phyloP scores from a whole-genome alignment of 2,329 filamentous ascomycete genomes.

The Neodidymelliopsis sp. region DNA sequence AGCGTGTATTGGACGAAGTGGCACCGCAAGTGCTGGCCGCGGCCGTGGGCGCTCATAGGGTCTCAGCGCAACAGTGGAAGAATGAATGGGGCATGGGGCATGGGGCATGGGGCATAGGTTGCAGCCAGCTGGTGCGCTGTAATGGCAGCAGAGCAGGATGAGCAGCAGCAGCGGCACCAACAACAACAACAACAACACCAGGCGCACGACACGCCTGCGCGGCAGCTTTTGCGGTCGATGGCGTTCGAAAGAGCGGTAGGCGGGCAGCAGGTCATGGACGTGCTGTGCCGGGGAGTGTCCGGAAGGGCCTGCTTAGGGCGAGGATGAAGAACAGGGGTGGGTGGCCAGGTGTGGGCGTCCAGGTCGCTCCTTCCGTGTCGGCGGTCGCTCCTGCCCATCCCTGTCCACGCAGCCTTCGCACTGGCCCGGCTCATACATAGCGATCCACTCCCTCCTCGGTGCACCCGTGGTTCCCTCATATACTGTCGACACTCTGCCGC shows the following conservation, averaged over 20 bases:
- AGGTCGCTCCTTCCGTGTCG: slow-evolving; percentile 28
- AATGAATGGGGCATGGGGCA: slow-evolving; percentile 13
- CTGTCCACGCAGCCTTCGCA: slow-evolving; percentile 24
- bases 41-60: slow-evolving; percentile 8
- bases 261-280: slow-evolving; percentile 11
- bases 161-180: slow-evolving; percentile 1
- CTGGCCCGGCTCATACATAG: slow-evolving; percentile 29
- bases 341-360: slow-evolving; percentile 26
- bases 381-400: slow-evolving; percentile 25
- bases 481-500: neutral
- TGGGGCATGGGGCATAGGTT: too few species aligned
- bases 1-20: slow-evolving; percentile 11
- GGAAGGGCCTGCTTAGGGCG: slow-evolving; percentile 26
- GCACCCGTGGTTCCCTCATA: slow-evolving; percentile 10
- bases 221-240: slow-evolving; percentile 12
- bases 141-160: slow-evolving; percentile 1
- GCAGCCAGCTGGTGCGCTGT: neutral
- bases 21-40: slow-evolving; percentile 7
- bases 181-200: neutral
- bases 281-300: slow-evolving; percentile 34
- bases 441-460: slow-evolving; percentile 30
- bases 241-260: slow-evolving; percentile 24
- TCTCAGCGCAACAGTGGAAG: slow-evolving; percentile 6
- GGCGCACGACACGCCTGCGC: neutral
- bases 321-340: slow-evolving; percentile 20